A percentile compares a stretch with the other conserved stretches of the same genome.
Evolutionary conservation across 2,329 filamentous ascomycete species (phyloP).

Genomic region (Lachnellula hyalina): DNA sequence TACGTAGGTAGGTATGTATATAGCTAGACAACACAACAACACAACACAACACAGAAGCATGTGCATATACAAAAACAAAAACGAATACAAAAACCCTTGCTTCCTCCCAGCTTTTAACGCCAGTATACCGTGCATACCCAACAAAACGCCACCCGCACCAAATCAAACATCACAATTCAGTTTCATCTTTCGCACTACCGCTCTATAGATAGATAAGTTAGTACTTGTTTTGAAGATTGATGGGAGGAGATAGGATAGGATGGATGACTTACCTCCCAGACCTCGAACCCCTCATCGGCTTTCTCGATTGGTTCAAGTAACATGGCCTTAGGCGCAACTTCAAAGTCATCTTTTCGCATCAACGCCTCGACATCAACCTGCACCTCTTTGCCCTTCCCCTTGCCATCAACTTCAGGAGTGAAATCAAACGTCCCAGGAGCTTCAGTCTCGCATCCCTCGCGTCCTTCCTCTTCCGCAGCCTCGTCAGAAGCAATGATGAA

Average conservation of each 20-base stretch:
- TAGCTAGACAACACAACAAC: neutral
- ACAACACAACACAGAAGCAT: neutral
- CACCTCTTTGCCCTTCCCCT: constrained; percentile 23
- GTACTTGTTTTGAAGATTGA: no score
- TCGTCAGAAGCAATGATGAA: constrained; percentile 53
- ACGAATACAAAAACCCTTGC: neutral
- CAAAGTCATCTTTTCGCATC: constrained; percentile 34
- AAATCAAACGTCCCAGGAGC: constrained; percentile 21
- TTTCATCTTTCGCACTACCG: constrained; percentile 54
- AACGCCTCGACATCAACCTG: constrained; percentile 35
- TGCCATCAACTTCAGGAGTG: constrained; percentile 21
- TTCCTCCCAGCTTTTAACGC: neutral
- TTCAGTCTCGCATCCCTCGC: constrained; percentile 4
- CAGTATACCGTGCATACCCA: neutral
- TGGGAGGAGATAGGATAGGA: no score
- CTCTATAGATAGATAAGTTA: constrained; percentile 35
- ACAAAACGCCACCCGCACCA: neutral
- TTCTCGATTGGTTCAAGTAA: constrained; percentile 52
- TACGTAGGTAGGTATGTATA: no score
- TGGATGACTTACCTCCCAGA: constrained; percentile 49
- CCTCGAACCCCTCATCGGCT: constrained; percentile 56
- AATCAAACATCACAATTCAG: constrained; percentile 11
- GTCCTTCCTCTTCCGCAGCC: constrained; percentile 12
- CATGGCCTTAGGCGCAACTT: constrained; percentile 39
- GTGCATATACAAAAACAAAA: neutral